These are phyloP conservation scores for Porcisia deanei DNA, from an alignment of 208 protist species.

Conservation along the genomic window DNA sequence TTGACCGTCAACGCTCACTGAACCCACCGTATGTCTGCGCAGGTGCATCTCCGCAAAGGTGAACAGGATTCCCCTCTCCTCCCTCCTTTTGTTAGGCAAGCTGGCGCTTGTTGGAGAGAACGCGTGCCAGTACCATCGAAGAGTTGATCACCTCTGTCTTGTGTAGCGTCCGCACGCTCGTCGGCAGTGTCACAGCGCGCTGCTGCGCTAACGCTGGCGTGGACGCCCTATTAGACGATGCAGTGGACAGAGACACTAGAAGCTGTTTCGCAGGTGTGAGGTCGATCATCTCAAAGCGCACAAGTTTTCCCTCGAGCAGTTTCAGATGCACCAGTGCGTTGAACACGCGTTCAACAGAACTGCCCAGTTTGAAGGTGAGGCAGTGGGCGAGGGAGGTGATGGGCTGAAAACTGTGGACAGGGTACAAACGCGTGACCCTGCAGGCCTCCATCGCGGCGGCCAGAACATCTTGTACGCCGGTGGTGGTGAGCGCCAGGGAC, in stretches of 20 bases:
- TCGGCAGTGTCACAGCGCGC: neutral
- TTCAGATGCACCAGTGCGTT: slow-evolving; percentile 52
- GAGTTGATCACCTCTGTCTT: slow-evolving; percentile 60
- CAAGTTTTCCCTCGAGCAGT: slow-evolving; percentile 82
- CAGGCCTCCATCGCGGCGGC: slow-evolving; percentile 66
- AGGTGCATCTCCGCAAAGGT: neutral
- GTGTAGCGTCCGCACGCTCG: slow-evolving; percentile 35
- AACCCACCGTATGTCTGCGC: neutral
- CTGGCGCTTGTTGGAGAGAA: slow-evolving; percentile 85
- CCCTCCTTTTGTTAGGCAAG: slow-evolving; percentile 26
- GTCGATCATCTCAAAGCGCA: slow-evolving; percentile 79
- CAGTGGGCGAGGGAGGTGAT: slow-evolving; percentile 67
- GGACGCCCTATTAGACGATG: slow-evolving; percentile 1
- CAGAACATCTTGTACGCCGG: slow-evolving; percentile 85
- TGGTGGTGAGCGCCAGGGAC: slow-evolving; percentile 32
- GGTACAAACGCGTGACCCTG: slow-evolving; percentile 55
- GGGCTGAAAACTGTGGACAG: slow-evolving; percentile 56
- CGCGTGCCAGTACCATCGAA: slow-evolving; percentile 58
- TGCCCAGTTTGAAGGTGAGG: slow-evolving; percentile 72
- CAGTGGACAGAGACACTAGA: slow-evolving; percentile 11
- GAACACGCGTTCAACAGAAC: slow-evolving; percentile 75
- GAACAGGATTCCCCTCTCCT: neutral
- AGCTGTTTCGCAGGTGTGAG: slow-evolving; percentile 21
- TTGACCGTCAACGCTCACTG: neutral
- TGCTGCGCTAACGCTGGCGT: neutral